A percentile compares a stretch with the other conserved stretches of the same genome.
Evolutionary conservation across 257 asterid species (phyloP).

Genomic region (Nicotiana otophora): DNA sequence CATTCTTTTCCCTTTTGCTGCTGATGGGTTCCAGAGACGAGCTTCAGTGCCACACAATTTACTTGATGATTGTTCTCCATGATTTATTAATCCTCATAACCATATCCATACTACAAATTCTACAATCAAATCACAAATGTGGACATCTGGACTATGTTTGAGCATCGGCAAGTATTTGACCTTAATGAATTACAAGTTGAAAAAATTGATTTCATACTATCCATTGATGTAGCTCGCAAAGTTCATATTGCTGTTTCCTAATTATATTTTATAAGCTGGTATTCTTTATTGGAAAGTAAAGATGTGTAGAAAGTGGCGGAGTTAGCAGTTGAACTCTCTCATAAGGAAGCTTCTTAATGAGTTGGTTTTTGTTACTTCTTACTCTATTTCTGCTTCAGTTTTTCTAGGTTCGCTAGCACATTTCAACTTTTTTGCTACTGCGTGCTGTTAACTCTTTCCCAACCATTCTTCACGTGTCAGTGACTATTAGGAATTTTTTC

Average conservation of each 20-base stretch:
- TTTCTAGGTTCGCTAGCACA: neutral
- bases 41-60: neutral
- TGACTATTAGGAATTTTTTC: neutral
- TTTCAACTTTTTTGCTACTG: neutral
- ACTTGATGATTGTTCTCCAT: constrained; percentile 1
- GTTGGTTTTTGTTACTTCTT: neutral
- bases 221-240: neutral
- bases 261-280: neutral
- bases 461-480: neutral
- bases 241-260: neutral
- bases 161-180: neutral
- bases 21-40: neutral
- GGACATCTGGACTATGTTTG: neutral
- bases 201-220: neutral
- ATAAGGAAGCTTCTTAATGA: neutral
- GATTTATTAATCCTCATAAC: neutral
- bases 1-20: neutral
- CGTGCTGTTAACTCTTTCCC: neutral
- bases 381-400: neutral
- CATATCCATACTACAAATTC: neutral
- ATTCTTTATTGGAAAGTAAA: neutral
- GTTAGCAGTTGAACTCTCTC: neutral
- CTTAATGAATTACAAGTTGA: neutral
- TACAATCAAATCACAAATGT: neutral
- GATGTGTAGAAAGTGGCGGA: neutral